Evolutionary conservation across 331 rosid genomes (phyloP).

Genomic region (Phaseolus coccineus): DNA sequence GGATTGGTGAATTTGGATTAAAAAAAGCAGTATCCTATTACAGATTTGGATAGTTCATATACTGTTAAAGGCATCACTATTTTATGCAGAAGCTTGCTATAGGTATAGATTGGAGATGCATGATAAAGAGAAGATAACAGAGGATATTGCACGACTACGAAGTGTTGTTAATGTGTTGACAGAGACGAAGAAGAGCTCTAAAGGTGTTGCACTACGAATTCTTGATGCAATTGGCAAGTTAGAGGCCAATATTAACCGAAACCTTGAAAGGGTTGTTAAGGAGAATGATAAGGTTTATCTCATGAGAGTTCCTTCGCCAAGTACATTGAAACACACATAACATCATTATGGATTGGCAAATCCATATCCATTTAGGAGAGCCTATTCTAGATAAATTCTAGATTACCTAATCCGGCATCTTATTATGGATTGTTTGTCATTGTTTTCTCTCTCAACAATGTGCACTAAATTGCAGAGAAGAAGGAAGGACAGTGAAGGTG

Average conservation of each 20-base stretch:
- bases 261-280: slow-evolving; percentile 89
- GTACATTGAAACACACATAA: neutral
- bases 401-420: too few relatives aligned
- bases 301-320: slow-evolving; percentile 83
- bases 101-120: slow-evolving; percentile 82
- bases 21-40: too few relatives aligned
- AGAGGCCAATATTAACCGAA: slow-evolving; percentile 76
- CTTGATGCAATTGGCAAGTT: slow-evolving; percentile 83
- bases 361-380: too few relatives aligned
- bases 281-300: slow-evolving; percentile 96
- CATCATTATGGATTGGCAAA: too few relatives aligned
- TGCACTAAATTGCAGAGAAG: too few relatives aligned
- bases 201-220: slow-evolving; percentile 82
- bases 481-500: too few relatives aligned
- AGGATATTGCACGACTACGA: slow-evolving; percentile 84
- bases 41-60: slow-evolving; percentile 74
- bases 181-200: slow-evolving; percentile 71
- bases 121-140: slow-evolving; percentile 87
- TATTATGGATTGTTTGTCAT: too few relatives aligned
- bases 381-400: too few relatives aligned
- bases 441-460: too few relatives aligned
- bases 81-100: slow-evolving; percentile 85
- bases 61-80: slow-evolving; percentile 81
- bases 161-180: slow-evolving; percentile 66
- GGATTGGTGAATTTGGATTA: too few relatives aligned